Evolutionary conservation across 2,329 filamentous ascomycete species (phyloP).

Genomic region (Penicillium corylophilum): DNA sequence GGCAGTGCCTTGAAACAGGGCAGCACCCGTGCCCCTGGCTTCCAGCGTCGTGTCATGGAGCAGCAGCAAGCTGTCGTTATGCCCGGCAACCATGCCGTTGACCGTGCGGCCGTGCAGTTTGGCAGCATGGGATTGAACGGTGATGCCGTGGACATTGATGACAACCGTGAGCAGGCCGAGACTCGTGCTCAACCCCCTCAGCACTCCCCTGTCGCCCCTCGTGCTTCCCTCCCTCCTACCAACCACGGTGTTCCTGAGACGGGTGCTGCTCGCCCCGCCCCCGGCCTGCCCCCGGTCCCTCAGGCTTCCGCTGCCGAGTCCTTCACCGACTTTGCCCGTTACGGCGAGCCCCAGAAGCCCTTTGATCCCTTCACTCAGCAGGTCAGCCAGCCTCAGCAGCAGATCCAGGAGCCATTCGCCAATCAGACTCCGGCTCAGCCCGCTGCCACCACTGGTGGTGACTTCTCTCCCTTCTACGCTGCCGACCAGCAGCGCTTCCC

Average conservation of each 20-base stretch:
- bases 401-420: slow-evolving; percentile 59
- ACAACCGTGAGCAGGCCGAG: slow-evolving; percentile 91
- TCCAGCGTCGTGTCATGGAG: slow-evolving; percentile 82
- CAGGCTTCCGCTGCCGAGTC: slow-evolving; percentile 53
- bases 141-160: slow-evolving; percentile 73
- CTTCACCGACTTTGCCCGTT: slow-evolving; percentile 54
- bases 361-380: slow-evolving; percentile 87
- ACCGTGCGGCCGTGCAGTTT: slow-evolving; percentile 91
- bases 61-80: slow-evolving; percentile 98
- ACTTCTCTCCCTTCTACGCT: slow-evolving; percentile 85
- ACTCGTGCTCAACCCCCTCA: slow-evolving; percentile 90
- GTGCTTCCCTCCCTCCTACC: slow-evolving; percentile 77
- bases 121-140: slow-evolving; percentile 90
- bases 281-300: slow-evolving; percentile 61
- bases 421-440: slow-evolving; percentile 59
- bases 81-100: slow-evolving; percentile 93
- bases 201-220: slow-evolving; percentile 84
- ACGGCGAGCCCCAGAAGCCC: slow-evolving; percentile 68
- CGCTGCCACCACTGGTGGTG: slow-evolving; percentile 59
- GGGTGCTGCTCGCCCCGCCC: slow-evolving; percentile 58
- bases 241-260: slow-evolving; percentile 40
- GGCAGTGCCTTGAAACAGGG: slow-evolving; percentile 74
- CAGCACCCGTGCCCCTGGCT: slow-evolving; percentile 76
- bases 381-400: slow-evolving; percentile 60
- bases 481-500: slow-evolving; percentile 70